Base-by-base conservation (phyloP, 1,284 basidiomycete species). In the Puccinia polysora region DNA sequence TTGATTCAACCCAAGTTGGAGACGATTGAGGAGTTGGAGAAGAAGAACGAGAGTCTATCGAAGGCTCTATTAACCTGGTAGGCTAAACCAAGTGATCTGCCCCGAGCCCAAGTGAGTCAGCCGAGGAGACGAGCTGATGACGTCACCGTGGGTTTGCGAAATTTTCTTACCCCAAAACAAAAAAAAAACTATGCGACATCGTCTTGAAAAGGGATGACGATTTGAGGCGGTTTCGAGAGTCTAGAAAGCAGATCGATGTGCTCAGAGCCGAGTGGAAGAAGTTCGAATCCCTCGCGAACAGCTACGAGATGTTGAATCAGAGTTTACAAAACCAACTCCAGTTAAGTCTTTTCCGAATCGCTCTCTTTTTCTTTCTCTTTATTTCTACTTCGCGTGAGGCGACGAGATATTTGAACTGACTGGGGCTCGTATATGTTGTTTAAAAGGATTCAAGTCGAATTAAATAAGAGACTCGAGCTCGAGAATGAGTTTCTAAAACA, bases 1-100 rank as follows among this genome's bases (percentile, higher is more conserved):
- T 56, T 67, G n/a, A 18, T 53, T 20, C 28, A 67, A 50, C 64
- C 64, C 4, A 53, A 67, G 34, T 30, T 68, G 15, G 36, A 32
- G 18, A 68, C n/a, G 10, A 15, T 58, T 1, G 65, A 58, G 8
- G 40, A 56, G 6, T 38, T 68, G 23, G 23, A 68, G 18, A n/a
- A 5, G 1, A 40, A 59, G 52, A 68, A 55, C 23, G 25, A 40
- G 8, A 28, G 18, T 4, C 28, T 68, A 43, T 43, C 65, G 8
- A 43, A 59, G 15, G 65, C 65, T 0, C 23, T 68, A n/a, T 32
- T 68, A 14, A 49, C 40, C 14, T 68, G 65, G 65, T 68, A n/a
- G 1, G 50, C 49, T 25, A 12, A 12, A 2, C 25, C 40, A 23
- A 45, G n/a, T 10, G 10, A 10, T 15, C 23, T 52, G 12, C 18